Conservation (phyloP, 2,329 filamentous ascomycete species). For the Colletotrichum zoysiae region DNA sequence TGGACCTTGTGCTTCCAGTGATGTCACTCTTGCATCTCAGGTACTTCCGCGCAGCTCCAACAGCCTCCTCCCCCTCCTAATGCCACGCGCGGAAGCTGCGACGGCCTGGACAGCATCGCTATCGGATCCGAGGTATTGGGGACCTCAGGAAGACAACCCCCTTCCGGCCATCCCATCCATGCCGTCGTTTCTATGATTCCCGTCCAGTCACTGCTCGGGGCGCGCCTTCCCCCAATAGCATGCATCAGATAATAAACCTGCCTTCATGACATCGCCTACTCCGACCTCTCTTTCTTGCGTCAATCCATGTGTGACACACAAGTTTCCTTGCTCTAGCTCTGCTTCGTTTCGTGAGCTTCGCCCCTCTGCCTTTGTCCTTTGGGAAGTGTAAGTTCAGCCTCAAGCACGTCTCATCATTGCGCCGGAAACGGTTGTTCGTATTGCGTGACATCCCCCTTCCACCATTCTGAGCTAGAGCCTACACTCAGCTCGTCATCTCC, state of each 20-base stretch:
- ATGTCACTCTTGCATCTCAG: constrained; percentile 23
- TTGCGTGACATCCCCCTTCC: not conserved
- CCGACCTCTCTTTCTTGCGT: not conserved
- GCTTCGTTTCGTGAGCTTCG: not conserved
- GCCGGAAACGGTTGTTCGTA: constrained; percentile 15
- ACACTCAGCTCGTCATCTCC: not conserved
- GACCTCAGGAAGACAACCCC: constrained; percentile 1
- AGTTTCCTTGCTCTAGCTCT: too few species aligned
- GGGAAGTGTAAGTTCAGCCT: not conserved
- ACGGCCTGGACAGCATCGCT: not conserved
- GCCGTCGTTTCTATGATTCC: not conserved
- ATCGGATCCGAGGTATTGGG: not conserved
- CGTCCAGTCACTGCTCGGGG: not conserved
- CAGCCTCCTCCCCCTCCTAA: too few species aligned
- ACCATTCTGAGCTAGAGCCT: not conserved
- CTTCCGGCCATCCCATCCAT: not conserved
- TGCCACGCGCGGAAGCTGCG: not conserved
- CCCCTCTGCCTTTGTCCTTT: not conserved
- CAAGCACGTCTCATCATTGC: not conserved
- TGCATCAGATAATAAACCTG: constrained; percentile 7
- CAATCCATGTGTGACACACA: not conserved
- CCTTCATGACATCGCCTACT: not conserved
- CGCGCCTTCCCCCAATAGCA: not conserved
- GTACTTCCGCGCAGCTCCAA: constrained; percentile 1
- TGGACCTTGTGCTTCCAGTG: constrained; percentile 8